Percentiles rank a stretch among this genome's conserved stretches.
Conservation (phyloP, 345 rosid species). For the Crucihimalaya himalaica region DNA sequence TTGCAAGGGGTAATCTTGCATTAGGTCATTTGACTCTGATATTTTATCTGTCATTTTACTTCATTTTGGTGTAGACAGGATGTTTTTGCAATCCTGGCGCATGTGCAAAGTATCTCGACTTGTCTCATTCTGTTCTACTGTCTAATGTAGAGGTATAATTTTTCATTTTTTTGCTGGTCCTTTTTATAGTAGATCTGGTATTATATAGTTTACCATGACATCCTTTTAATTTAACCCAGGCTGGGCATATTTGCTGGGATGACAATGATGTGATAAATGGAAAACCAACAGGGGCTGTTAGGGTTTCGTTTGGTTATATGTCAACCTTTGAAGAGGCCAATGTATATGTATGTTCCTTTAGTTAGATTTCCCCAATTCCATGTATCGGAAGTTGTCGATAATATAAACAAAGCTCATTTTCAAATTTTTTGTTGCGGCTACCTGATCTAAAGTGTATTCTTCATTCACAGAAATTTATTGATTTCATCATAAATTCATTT, state of each 20-base stretch:
- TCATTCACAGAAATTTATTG: conserved; percentile 67
- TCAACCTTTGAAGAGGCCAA: conserved; percentile 94
- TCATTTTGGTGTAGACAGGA: conserved; percentile 80
- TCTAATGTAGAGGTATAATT: conserved; percentile 75
- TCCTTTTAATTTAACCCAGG: conserved; percentile 49
- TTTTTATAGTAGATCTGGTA: conserved; percentile 4
- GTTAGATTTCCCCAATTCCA: neutral
- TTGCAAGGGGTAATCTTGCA: conserved; percentile 5
- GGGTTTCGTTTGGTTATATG: conserved; percentile 95
- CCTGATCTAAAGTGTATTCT: conserved; percentile 3
- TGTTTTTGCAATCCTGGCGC: conserved; percentile 99
- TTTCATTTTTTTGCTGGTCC: neutral
- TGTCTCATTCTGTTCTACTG: conserved; percentile 82
- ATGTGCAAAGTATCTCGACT: conserved; percentile 88
- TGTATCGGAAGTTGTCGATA: neutral
- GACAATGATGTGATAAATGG: conserved; percentile 82
- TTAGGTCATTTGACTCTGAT: conserved; percentile 10
- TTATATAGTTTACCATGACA: conserved; percentile 7
- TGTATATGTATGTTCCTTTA: conserved; percentile 46
- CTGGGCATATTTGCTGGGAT: conserved; percentile 98
- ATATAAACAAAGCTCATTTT: neutral
- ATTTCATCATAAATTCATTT: conserved; percentile 67
- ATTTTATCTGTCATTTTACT: conserved; percentile 13
- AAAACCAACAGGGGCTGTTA: conserved; percentile 91
- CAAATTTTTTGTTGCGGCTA: conserved; percentile 1